Base-by-base conservation (phyloP, 2,329 filamentous ascomycete genomes). In the Phialophora tarda region DNA sequence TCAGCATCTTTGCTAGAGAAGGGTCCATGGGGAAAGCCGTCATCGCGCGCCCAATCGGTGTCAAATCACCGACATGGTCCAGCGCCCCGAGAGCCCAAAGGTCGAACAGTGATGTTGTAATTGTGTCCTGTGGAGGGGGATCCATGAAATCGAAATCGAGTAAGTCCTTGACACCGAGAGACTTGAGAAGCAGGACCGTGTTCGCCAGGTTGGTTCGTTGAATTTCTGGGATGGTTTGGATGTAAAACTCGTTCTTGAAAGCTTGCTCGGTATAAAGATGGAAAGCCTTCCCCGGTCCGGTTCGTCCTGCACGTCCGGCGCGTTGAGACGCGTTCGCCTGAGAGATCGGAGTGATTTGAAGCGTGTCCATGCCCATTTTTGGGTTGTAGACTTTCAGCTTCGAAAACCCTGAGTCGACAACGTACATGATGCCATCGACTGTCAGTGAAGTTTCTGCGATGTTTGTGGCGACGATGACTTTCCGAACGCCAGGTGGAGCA, bases 361-460 rank as follows among this genome's bases (percentile, higher is more conserved):
- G 86, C 0, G 94, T 97, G 75, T 99, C 95, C 95, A 99, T 99
- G 64, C 95, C 95, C 92, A 99, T 98, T 61, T 93, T 91, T 5
- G 95, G 93, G 74, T 99, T 99, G 80, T 98, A 99, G 4, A 99
- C 95, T 77, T 99, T 99, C 76, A 98, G 86, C 78, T 99, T 99
- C 1, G 93, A 96, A 78, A 94, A 99, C 0, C 95, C 95, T 1
- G 92, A 89, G 77, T 99, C 95, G 4, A 99, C 95, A 24, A 99
- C 95, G 74, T 97, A 99, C 90, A 98, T 98, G 79, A 99, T 99
- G 71, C 95, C 95, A 75, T 99, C 95, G 5, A 99, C 95, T 0
- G 95, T 99, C 80, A 99, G 83, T 83, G 93, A 97, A 0, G 95
- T 99, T 78, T 99, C 95, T 1, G 95, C 95, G 78, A 99, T 99